Conservation (phyloP, 2,329 filamentous ascomycete genomes). For the Penicillium paneum region DNA sequence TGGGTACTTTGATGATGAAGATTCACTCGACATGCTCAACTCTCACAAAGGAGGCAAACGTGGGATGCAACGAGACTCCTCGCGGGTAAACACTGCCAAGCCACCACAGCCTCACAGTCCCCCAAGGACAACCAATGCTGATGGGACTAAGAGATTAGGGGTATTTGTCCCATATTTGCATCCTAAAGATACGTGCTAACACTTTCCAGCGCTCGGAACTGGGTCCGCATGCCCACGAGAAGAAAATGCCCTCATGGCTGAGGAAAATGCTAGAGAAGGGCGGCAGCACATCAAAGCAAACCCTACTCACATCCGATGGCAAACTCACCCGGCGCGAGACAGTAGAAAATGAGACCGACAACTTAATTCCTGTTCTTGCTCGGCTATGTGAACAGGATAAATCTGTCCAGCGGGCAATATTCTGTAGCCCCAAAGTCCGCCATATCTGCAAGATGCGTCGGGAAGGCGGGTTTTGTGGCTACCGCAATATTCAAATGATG, state of each 20-base stretch:
- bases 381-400: conserved; percentile 64
- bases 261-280: conserved; percentile 59
- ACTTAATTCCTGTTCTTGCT: conserved; percentile 61
- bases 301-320: conserved; percentile 48
- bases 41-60: conserved; percentile 15
- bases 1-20: conserved; percentile 10
- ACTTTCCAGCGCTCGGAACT: conserved; percentile 57
- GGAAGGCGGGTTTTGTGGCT: conserved; percentile 92
- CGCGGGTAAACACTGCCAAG: conserved; percentile 13
- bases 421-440: conserved; percentile 71
- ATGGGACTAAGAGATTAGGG: conserved; percentile 31
- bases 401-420: conserved; percentile 66
- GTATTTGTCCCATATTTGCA: conserved; percentile 17
- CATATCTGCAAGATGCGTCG: conserved; percentile 79
- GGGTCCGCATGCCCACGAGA: conserved; percentile 69
- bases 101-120: conserved; percentile 16
- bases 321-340: conserved; percentile 41
- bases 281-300: conserved; percentile 55
- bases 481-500: conserved; percentile 92
- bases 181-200: conserved; percentile 17
- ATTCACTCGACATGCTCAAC: conserved; percentile 1
- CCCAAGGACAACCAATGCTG: conserved; percentile 7
- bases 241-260: conserved; percentile 70
- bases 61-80: conserved; percentile 12
- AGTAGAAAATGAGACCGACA: conserved; percentile 49